These are phyloP conservation scores for Rosellinia necatrix DNA, from an alignment of 2,329 filamentous ascomycete species.

Conservation along the genomic window DNA sequence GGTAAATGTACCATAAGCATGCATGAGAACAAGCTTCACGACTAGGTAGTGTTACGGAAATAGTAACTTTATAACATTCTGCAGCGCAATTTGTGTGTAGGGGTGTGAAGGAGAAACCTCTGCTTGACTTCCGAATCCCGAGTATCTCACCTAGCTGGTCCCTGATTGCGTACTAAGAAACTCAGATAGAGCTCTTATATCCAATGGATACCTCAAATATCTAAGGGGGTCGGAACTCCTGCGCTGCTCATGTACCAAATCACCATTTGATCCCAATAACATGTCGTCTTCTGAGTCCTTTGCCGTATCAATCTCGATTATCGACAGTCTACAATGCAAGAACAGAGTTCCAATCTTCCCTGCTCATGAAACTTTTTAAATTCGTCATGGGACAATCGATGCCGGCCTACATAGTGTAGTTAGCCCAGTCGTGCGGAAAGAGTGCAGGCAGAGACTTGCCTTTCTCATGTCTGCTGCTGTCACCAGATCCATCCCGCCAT, in stretches of 20 bases:
- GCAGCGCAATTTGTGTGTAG: not conserved
- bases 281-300: not conserved
- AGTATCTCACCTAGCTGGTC: not conserved
- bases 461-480: conserved; percentile 18
- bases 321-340: conserved; percentile 5
- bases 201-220: not conserved
- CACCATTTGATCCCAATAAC: not conserved
- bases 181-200: not conserved
- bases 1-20: not conserved
- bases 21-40: not conserved
- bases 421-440: conserved; percentile 1
- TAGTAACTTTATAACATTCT: not conserved
- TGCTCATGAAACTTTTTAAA: conserved; percentile 1
- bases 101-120: not conserved
- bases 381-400: conserved; percentile 19
- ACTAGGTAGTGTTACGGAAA: not conserved
- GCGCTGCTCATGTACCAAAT: not conserved
- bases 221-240: not conserved
- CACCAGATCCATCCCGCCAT: conserved; percentile 14
- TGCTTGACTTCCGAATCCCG: not conserved
- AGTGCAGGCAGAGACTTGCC: conserved; percentile 2
- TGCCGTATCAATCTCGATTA: not conserved
- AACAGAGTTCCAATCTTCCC: conserved; percentile 16
- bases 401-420: conserved; percentile 12
- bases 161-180: not conserved